phyloP scores from a whole-genome alignment of 306 rosid genomes.

The Ammopiptanthus mongolicus region DNA sequence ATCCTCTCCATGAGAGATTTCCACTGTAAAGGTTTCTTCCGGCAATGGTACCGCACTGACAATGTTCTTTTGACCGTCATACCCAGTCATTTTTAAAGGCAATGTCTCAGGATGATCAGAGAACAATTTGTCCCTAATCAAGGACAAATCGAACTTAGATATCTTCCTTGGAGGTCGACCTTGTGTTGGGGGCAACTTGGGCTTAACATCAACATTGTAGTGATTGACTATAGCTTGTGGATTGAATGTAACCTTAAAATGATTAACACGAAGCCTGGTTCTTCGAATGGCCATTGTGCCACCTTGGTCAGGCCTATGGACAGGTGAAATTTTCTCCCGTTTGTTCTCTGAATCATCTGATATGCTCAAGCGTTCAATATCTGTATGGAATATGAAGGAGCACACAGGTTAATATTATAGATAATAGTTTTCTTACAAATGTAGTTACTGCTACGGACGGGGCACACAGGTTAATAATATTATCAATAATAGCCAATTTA shows the following conservation, averaged over 20 bases:
- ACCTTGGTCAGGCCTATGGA: slow-evolving; percentile 56
- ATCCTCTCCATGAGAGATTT: slow-evolving; percentile 39
- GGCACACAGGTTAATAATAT: not conserved
- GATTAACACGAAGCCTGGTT: slow-evolving; percentile 33
- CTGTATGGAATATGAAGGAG: not conserved
- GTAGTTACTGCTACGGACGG: too few relatives aligned
- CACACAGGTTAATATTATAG: not conserved
- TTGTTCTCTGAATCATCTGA: not conserved
- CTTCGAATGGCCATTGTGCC: slow-evolving; percentile 22
- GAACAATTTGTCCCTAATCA: slow-evolving; percentile 44
- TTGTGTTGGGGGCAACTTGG: slow-evolving; percentile 13
- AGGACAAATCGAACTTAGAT: slow-evolving; percentile 35
- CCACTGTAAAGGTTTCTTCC: slow-evolving; percentile 39
- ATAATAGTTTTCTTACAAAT: too few relatives aligned
- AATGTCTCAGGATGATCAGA: slow-evolving; percentile 25
- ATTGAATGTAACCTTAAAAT: slow-evolving; percentile 35
- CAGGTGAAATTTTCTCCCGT: not conserved
- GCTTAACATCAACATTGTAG: slow-evolving; percentile 45
- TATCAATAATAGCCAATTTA: not conserved
- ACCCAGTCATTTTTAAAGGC: slow-evolving; percentile 37
- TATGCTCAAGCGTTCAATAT: not conserved
- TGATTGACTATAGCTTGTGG: slow-evolving; percentile 39
- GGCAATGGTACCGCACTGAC: slow-evolving; percentile 47
- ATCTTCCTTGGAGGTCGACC: slow-evolving; percentile 36
- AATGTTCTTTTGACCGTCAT: slow-evolving; percentile 59